Conservation (phyloP, 345 rosid species). For the Lepidium africanum region DNA sequence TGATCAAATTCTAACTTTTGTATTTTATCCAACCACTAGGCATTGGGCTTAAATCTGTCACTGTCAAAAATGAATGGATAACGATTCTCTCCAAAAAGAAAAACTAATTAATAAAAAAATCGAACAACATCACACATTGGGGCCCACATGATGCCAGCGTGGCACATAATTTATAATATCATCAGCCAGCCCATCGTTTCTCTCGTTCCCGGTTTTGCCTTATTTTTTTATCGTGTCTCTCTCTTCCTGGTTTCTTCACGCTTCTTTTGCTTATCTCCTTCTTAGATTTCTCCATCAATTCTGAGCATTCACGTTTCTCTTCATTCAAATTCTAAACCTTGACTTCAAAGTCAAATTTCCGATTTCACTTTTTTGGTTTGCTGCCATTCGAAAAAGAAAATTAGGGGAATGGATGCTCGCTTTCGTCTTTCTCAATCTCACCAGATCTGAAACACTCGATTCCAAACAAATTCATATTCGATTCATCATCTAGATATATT, state of each 20-base stretch:
- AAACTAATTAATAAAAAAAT: not conserved
- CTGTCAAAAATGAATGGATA: not conserved
- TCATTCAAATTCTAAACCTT: not conserved
- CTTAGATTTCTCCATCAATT: constrained; percentile 1
- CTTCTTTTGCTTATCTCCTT: not conserved
- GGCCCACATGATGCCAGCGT: constrained; percentile 15
- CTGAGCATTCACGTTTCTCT: not conserved
- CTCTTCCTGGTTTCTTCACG: not conserved
- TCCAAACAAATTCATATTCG: not conserved
- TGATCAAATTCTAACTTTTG: not conserved
- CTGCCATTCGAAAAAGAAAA: not conserved
- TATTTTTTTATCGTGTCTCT: not conserved
- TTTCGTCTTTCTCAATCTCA: not conserved
- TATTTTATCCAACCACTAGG: not conserved
- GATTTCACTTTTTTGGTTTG: too few relatives aligned
- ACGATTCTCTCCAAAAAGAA: not conserved
- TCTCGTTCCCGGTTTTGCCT: not conserved
- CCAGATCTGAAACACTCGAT: constrained; percentile 19
- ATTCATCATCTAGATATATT: not conserved
- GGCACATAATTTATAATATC: not conserved
- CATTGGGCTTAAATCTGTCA: not conserved
- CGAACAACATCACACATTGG: not conserved
- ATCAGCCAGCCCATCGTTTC: constrained; percentile 13
- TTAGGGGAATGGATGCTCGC: not conserved
- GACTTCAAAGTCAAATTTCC: constrained; percentile 1